phyloP scores from a whole-genome alignment of 257 asterid genomes.

The Plantago ovata region DNA sequence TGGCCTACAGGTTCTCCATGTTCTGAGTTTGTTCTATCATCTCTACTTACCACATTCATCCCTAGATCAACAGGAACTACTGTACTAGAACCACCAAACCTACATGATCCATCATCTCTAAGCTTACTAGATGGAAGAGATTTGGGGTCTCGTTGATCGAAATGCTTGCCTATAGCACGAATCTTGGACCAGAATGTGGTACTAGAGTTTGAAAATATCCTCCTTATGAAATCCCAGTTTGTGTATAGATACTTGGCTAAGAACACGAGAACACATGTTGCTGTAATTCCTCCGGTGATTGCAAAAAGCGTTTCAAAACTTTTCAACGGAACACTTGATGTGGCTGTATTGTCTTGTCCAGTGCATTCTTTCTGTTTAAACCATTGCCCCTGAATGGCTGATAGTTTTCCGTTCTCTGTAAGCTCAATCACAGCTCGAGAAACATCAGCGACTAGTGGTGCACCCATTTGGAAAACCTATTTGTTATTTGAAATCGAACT shows the following conservation, averaged over 20 bases:
- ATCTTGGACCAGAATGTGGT: slow-evolving; percentile 26
- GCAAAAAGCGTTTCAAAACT: slow-evolving; percentile 24
- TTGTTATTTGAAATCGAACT: slow-evolving; percentile 1
- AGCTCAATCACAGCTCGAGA: slow-evolving; percentile 31
- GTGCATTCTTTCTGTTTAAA: background rate
- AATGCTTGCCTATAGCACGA: slow-evolving; percentile 28
- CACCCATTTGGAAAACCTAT: slow-evolving; percentile 35
- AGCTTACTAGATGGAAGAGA: background rate
- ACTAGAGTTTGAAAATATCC: slow-evolving; percentile 21
- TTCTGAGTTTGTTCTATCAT: slow-evolving; percentile 4
- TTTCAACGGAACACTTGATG: background rate
- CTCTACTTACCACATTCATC: background rate
- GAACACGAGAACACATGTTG: slow-evolving; percentile 21
- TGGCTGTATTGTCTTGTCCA: background rate
- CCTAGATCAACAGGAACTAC: slow-evolving; percentile 13
- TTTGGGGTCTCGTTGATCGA: slow-evolving; percentile 28
- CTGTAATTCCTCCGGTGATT: slow-evolving; percentile 27
- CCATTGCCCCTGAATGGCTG: slow-evolving; percentile 14
- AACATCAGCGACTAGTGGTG: slow-evolving; percentile 31
- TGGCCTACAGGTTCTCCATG: background rate
- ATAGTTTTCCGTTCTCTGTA: slow-evolving; percentile 16
- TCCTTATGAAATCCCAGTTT: slow-evolving; percentile 23
- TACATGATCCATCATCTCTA: slow-evolving; percentile 1
- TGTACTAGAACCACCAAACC: slow-evolving; percentile 1
- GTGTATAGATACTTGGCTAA: slow-evolving; percentile 22